Conservation (phyloP, 768 basidiomycete genomes). For the Lactifluus pinguis region DNA sequence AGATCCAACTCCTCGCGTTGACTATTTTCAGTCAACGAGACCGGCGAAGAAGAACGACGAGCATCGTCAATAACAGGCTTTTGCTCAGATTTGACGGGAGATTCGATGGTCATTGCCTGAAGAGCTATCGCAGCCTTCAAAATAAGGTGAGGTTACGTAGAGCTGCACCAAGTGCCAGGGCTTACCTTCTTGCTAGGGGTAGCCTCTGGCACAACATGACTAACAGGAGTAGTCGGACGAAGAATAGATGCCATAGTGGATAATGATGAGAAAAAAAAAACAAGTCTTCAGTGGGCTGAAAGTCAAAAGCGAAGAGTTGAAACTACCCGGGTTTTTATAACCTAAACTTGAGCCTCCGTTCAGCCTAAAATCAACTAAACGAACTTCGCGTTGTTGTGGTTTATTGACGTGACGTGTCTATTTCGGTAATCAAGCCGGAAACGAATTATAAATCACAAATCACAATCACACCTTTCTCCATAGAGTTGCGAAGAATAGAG, state of each 20-base stretch:
- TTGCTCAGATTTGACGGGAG: slow-evolving; percentile 25
- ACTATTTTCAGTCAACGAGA: slow-evolving; percentile 14
- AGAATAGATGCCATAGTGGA: slow-evolving; percentile 19
- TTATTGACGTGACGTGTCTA: slow-evolving; percentile 16
- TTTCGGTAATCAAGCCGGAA: neutral
- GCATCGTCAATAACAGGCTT: slow-evolving; percentile 21
- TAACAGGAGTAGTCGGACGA: slow-evolving; percentile 18
- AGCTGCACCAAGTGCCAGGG: neutral
- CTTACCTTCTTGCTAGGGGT: slow-evolving; percentile 33
- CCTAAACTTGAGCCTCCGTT: slow-evolving; percentile 21
- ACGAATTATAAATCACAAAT: neutral
- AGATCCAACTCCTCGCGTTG: neutral
- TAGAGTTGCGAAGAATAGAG: neutral
- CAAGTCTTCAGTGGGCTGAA: neutral
- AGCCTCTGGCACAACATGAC: slow-evolving; percentile 20
- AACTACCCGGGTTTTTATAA: slow-evolving; percentile 3
- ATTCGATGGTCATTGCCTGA: slow-evolving; percentile 24
- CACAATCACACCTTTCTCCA: neutral
- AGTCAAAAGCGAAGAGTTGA: neutral
- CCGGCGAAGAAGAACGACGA: slow-evolving; percentile 16
- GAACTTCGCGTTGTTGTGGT: slow-evolving; percentile 30
- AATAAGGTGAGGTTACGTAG: neutral
- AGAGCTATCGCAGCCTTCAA: slow-evolving; percentile 27
- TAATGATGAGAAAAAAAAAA: neutral
- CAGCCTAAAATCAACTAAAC: slow-evolving; percentile 27